A percentile compares a stretch with the other conserved stretches of the same genome.
These are phyloP conservation scores for Coemansia aciculifera DNA, from an alignment of 192 early-diverging fungal species.

Conservation along the genomic window DNA sequence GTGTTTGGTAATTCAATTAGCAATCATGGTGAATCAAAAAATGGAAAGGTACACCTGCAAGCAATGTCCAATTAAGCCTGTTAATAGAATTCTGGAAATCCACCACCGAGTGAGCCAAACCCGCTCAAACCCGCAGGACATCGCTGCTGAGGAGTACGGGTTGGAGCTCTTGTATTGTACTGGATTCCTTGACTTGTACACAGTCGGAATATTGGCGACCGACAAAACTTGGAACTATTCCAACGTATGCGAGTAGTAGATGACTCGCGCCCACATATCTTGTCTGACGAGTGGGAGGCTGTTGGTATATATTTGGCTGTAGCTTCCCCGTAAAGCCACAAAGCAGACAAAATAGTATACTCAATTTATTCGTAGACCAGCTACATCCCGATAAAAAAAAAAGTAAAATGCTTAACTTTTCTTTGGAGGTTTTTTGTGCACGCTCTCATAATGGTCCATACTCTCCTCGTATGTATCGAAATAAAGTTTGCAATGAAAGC, in stretches of 20 bases:
- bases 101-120: no score
- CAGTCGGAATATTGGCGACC: constrained; percentile 58
- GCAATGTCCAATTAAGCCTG: no score
- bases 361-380: background rate
- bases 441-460: constrained; percentile 44
- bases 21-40: background rate
- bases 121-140: constrained; percentile 7
- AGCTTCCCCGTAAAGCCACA: constrained; percentile 19
- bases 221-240: constrained; percentile 63
- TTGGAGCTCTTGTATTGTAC: constrained; percentile 74
- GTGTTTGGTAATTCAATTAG: no score
- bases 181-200: constrained; percentile 83
- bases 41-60: background rate
- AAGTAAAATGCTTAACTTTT: no score
- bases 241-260: constrained; percentile 82
- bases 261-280: constrained; percentile 61
- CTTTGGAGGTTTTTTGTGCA: no score
- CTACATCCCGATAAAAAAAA: background rate
- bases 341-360: background rate
- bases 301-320: constrained; percentile 59
- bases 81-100: no score
- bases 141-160: constrained; percentile 62
- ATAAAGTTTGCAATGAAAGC: constrained; percentile 3
- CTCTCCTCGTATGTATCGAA: constrained; percentile 29
- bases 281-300: constrained; percentile 91